Conservation (phyloP, 768 basidiomycete species). For the Amanita thiersii region DNA sequence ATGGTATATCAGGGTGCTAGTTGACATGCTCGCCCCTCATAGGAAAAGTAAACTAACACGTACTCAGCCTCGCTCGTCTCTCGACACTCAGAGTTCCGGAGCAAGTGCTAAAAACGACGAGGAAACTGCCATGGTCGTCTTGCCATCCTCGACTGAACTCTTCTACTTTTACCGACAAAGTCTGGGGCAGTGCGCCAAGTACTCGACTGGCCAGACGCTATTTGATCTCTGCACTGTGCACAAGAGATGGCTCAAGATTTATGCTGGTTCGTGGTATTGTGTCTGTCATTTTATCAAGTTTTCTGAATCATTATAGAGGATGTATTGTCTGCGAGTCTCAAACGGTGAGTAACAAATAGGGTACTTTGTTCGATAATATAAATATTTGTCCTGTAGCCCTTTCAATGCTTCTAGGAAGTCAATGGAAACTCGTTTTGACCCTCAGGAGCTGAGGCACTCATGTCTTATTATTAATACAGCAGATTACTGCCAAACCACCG, state of each 20-base stretch:
- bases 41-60: constrained; percentile 36
- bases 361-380: neutral
- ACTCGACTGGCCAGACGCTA: constrained; percentile 78
- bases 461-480: constrained; percentile 95
- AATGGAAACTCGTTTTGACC: constrained; percentile 70
- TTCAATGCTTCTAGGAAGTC: constrained; percentile 52
- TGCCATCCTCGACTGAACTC: constrained; percentile 91
- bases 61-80: constrained; percentile 52
- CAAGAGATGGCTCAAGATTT: constrained; percentile 91
- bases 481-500: constrained; percentile 93
- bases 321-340: constrained; percentile 66
- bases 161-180: constrained; percentile 98
- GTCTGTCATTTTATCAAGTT: constrained; percentile 1
- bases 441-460: constrained; percentile 67
- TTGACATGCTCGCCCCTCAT: constrained; percentile 86
- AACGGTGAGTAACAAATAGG: constrained; percentile 40
- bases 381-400: constrained; percentile 22
- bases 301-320: constrained; percentile 54
- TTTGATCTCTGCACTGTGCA: constrained; percentile 76
- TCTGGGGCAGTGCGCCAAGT: constrained; percentile 87
- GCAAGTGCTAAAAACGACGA: constrained; percentile 33
- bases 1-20: constrained; percentile 52
- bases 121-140: constrained; percentile 51
- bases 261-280: constrained; percentile 57
- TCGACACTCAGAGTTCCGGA: constrained; percentile 44